Base-by-base conservation (phyloP, 164 flowering plant species). In the Vitis vinifera region DNA sequence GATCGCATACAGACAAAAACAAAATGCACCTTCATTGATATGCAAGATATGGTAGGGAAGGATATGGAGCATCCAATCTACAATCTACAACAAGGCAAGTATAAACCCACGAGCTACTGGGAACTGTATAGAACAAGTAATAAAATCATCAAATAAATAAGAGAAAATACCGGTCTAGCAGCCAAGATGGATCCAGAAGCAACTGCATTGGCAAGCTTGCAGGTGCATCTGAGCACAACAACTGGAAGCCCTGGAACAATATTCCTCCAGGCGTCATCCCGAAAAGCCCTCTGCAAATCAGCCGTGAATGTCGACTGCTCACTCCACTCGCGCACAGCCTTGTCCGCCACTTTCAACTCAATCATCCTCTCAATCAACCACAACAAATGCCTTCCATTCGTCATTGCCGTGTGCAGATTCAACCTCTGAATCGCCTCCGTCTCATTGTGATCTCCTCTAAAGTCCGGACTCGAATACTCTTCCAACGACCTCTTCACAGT, bases 341-440 rank as follows among this genome's bases (percentile, higher is more conserved):
- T 62, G 69, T 94, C 93, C 0, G 99, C 99, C 62, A 93, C 92
- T 68, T 80, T 81, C 77, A 94, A 76, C 77, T 94, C 99, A 68
- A 91, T 85, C 99, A 94, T 93, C 83, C 94, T 85, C 86, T 94
- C 99, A 60, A 94, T 80, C 77, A 94, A 68, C 99, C 99, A 94
- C 73, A 86, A 51, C 84, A 92, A 66, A 74, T 94, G 93, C 83
- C 76, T 90, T 70, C 87, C 90, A 55, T 85, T 86, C 3, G 87
- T 83, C 86, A 86, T 74, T 0, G 92, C 94, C 2, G 81, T 85
- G 62, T 94, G 99, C 75, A 92, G 67, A 81, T 89, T 86, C 77
- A 91, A 50, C 83, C 95, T 81, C 83, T 94, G 98, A 27, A 89
- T 84, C 0, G 98, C 98, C 80, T 92, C 97, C 1, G 92, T 92